A percentile compares a stretch with the other conserved stretches of the same genome.
Conservation (phyloP, 2,329 filamentous ascomycete species). For the Epichloe amarillans region DNA sequence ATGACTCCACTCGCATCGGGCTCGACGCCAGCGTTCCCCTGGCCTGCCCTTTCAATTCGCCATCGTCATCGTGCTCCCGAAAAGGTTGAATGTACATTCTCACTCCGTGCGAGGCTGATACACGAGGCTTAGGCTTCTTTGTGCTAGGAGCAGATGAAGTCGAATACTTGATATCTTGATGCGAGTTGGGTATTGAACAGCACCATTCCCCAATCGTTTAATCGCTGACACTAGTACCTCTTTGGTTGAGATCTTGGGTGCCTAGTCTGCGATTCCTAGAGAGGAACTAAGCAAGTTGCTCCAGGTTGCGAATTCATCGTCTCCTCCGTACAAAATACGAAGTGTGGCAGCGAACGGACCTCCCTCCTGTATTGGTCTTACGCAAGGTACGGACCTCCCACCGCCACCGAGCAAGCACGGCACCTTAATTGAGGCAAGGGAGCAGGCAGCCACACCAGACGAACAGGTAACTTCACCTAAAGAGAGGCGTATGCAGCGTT, state of each 20-base stretch:
- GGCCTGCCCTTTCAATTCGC: not conserved
- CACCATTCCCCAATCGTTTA: no score
- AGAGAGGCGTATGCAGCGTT: not conserved
- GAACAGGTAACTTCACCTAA: not conserved
- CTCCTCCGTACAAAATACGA: not conserved
- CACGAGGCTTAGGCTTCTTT: not conserved
- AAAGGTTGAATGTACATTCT: no score
- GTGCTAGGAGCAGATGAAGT: not conserved
- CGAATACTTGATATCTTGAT: not conserved
- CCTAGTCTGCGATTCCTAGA: no score
- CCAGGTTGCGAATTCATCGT: not conserved
- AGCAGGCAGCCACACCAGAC: slow-evolving; percentile 1
- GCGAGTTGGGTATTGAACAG: no score
- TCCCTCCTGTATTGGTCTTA: not conserved
- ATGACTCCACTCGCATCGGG: not conserved
- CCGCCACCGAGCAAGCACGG: not conserved
- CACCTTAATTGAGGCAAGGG: not conserved
- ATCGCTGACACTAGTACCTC: no score
- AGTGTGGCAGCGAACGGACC: not conserved
- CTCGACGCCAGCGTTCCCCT: not conserved
- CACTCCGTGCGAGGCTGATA: no score
- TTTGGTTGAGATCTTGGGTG: no score
- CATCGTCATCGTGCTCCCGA: no score
- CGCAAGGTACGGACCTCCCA: not conserved
- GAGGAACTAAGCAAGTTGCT: no score